These are phyloP conservation scores for Boechera stricta DNA, from an alignment of 345 rosid species.

Conservation along the genomic window DNA sequence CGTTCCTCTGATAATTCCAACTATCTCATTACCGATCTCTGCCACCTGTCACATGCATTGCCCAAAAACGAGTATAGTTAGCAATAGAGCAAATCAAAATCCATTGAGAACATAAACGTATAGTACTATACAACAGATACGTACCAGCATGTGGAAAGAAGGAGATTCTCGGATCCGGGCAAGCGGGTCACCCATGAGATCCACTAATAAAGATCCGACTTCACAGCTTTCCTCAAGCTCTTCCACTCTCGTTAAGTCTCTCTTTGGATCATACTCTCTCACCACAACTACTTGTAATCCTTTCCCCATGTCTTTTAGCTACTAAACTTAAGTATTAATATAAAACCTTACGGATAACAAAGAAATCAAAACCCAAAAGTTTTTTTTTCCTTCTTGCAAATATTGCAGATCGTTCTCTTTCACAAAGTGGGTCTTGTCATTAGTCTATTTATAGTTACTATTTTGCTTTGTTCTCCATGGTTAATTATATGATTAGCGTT, in stretches of 20 bases:
- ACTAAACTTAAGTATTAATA: neutral
- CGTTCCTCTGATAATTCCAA: constrained; percentile 93
- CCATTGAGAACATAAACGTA: constrained; percentile 26
- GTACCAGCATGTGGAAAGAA: constrained; percentile 95
- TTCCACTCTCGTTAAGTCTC: constrained; percentile 65
- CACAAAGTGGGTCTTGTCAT: constrained; percentile 40
- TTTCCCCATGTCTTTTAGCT: constrained; percentile 39
- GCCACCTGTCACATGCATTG: constrained; percentile 70
- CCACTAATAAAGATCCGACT: constrained; percentile 92
- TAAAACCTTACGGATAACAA: constrained; percentile 16
- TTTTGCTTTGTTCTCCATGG: constrained; percentile 35
- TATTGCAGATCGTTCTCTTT: constrained; percentile 33
- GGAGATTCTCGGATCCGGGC: constrained; percentile 99
- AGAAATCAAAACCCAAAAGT: constrained; percentile 10
- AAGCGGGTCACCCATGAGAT: constrained; percentile 96
- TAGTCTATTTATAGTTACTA: constrained; percentile 46
- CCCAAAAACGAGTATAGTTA: constrained; percentile 8
- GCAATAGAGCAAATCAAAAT: neutral
- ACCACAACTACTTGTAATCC: constrained; percentile 50
- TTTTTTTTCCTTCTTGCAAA: constrained; percentile 24
- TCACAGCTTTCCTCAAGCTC: constrained; percentile 86
- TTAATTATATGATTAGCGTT: constrained; percentile 32
- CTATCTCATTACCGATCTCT: constrained; percentile 69
- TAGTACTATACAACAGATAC: neutral
- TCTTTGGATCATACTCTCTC: constrained; percentile 70